Conservation (phyloP, 495 filamentous ascomycete species). For the Hypoxylon crocopeplum region DNA sequence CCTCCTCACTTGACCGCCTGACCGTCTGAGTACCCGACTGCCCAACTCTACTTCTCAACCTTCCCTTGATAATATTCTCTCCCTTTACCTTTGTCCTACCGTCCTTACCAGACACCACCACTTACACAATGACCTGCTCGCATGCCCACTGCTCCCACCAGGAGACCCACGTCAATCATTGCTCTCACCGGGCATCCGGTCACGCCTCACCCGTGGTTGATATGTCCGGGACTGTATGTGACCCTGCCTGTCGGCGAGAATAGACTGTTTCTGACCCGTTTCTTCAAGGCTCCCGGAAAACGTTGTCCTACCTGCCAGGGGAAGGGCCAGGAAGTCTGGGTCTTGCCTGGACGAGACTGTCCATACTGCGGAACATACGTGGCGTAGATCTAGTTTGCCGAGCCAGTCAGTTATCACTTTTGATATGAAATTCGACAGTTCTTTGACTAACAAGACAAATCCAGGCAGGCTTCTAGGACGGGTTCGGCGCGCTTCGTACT, state of each 20-base stretch:
- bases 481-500: constrained; percentile 1
- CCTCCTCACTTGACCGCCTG: background rate
- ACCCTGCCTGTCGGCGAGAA: constrained; percentile 6
- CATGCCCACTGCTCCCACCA: constrained; percentile 18
- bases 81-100: background rate
- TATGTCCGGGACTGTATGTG: constrained; percentile 35
- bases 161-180: constrained; percentile 9
- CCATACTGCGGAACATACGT: constrained; percentile 52
- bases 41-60: constrained; percentile 16
- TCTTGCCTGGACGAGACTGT: constrained; percentile 55
- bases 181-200: constrained; percentile 11
- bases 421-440: background rate
- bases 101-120: background rate
- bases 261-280: constrained; percentile 6
- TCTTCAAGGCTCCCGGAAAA: constrained; percentile 26
- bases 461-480: constrained; percentile 6
- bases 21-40: no score
- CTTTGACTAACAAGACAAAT: constrained; percentile 10
- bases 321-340: constrained; percentile 58
- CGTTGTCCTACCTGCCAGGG: constrained; percentile 45
- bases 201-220: constrained; percentile 25
- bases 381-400: constrained; percentile 7
- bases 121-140: constrained; percentile 23
- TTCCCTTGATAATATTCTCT: constrained; percentile 14
- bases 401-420: constrained; percentile 15